Evolutionary conservation across 2,329 filamentous ascomycete genomes (phyloP).

Genomic region (Exophiala calicioides): DNA sequence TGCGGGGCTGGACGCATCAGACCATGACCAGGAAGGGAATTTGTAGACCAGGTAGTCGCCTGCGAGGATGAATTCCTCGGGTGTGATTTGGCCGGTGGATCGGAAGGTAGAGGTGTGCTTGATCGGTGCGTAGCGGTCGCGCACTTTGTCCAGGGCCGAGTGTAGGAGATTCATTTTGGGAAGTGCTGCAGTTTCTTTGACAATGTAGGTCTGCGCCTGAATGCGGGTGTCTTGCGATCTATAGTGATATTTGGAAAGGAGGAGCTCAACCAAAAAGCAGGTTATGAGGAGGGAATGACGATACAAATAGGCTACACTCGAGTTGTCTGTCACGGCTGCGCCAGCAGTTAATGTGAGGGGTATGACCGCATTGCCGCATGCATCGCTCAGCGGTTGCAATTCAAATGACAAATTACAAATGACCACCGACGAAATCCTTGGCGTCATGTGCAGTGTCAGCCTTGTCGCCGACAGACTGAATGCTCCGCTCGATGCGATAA

Average conservation of each 20-base stretch:
- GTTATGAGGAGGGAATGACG: too few species aligned
- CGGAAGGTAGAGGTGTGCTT: constrained; percentile 91
- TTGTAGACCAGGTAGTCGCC: constrained; percentile 99
- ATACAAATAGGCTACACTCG: constrained; percentile 1
- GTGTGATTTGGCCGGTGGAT: constrained; percentile 90
- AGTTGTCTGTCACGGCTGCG: not conserved
- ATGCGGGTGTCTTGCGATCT: too few species aligned
- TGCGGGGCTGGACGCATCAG: constrained; percentile 76
- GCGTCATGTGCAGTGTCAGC: not conserved
- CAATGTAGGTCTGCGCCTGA: too few species aligned
- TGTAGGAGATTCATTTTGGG: constrained; percentile 80
- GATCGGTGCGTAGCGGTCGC: constrained; percentile 87
- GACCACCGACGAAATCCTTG: too few species aligned
- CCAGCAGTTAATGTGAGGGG: not conserved
- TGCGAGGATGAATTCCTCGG: constrained; percentile 92
- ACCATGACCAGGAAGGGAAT: constrained; percentile 98
- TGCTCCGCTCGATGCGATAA: too few species aligned
- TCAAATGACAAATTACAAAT: too few species aligned
- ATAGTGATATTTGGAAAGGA: not conserved
- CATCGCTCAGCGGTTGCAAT: not conserved
- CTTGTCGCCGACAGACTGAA: not conserved
- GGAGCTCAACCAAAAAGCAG: too few species aligned
- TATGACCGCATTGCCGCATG: not conserved
- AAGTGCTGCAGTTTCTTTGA: constrained; percentile 18
- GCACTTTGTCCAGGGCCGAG: constrained; percentile 86